A percentile compares a stretch with the other conserved stretches of the same genome.
These are phyloP conservation scores for Aspergillus tubingensis DNA, from an alignment of 2,329 filamentous ascomycete species.

Conservation along the genomic window DNA sequence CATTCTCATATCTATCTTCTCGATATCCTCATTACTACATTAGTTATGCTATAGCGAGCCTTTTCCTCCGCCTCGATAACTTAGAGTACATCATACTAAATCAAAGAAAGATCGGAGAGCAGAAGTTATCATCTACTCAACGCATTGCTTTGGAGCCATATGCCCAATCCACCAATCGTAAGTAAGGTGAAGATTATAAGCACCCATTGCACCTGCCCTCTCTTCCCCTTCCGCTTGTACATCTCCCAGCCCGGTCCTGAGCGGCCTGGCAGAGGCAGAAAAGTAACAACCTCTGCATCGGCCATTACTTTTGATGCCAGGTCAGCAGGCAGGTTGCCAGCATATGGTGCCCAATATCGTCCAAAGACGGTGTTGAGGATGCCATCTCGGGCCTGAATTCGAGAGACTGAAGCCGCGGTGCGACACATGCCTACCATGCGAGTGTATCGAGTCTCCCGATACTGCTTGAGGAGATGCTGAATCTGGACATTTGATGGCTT, in stretches of 20 bases:
- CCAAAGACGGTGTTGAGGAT: conserved; percentile 20
- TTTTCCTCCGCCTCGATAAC: neutral
- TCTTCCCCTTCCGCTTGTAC: conserved; percentile 2
- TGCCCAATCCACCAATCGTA: neutral
- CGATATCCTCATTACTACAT: conserved; percentile 4
- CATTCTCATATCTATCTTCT: conserved; percentile 3
- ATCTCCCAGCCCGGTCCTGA: conserved; percentile 16
- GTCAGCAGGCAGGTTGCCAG: conserved; percentile 16
- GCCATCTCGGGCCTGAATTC: conserved; percentile 24
- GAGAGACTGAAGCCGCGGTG: conserved; percentile 14
- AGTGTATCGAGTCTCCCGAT: conserved; percentile 15
- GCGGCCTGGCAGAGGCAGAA: conserved; percentile 17
- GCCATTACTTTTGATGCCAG: conserved; percentile 22
- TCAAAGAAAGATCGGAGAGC: neutral
- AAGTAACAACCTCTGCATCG: conserved; percentile 14
- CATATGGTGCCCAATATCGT: conserved; percentile 23
- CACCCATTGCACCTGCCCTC: neutral
- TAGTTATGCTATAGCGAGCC: neutral
- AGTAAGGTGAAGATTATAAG: neutral
- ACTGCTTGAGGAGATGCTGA: conserved; percentile 9
- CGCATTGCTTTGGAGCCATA: neutral
- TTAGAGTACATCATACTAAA: neutral
- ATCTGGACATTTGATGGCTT: conserved; percentile 8
- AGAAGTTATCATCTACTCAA: neutral
- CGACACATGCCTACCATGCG: conserved; percentile 19